Base-by-base conservation (phyloP, 768 basidiomycete species). In the Calocera cornea region DNA sequence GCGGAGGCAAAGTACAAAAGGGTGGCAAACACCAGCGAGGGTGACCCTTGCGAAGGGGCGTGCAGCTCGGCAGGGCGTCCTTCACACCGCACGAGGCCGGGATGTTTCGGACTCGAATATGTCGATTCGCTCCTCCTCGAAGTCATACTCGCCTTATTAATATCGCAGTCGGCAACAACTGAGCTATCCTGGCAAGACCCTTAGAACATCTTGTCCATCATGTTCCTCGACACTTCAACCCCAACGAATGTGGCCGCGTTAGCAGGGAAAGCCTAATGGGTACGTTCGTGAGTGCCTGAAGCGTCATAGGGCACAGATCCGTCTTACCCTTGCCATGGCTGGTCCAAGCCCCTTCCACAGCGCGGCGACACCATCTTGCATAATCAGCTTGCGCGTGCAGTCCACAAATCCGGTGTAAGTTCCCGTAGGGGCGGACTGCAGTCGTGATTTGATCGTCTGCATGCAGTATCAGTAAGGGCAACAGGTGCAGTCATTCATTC, bases 281-380 rank as follows among this genome's bases (percentile, higher is more conserved):
- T n/a, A 64, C 22, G 50, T 33, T 29, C 11, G n/a, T 47, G 41
- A 66, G 60, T 64, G 0, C 41, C 44, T 38, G 22, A 38, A 34
- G 33, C 60, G 12, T 54, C 65, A 41, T 36, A 10, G 41, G 34
- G 44, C 65, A 24, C 49, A 63, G 33, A 41, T 14, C 60, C 60
- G n/a, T 78, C 88, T 66, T 75, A 90, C 90, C 73, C 92, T 79
- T 68, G 87, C 87, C 95, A 98, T 97, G 19, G 97, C 97, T 17
- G 95, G 97, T 54, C 92, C 95, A 75, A 99, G 92, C 11, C 97
- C 97, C 77, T 90, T 98, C 92, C 94, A 99, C 11, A 99, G 80
- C 1, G 95, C 95, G 33, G 77, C 77, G 19, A 90, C 81, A 47
- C 97, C 97, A 76, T 97, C 94, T 64, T 81, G 83, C 5, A 91